Evolutionary conservation across 805 yeast genomes (phyloP).

Genomic region (Ogataea chonburiensis): DNA sequence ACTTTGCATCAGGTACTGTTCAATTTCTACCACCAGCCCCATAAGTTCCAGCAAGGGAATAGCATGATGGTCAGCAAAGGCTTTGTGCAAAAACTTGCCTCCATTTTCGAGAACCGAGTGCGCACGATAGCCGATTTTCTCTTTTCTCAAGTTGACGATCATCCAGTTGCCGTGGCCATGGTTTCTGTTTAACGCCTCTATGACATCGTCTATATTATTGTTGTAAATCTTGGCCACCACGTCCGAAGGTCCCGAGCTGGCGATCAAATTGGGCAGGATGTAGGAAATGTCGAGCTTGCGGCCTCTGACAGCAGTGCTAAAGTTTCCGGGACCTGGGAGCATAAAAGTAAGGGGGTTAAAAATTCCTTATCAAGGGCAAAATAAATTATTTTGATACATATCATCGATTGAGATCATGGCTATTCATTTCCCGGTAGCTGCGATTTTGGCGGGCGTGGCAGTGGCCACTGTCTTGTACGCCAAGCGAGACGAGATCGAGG

Average conservation of each 20-base stretch:
- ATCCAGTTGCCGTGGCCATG: conserved; percentile 62
- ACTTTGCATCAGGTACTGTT: conserved; percentile 38
- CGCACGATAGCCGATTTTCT: conserved; percentile 40
- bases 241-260: conserved; percentile 72
- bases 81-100: conserved; percentile 41
- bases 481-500: conserved; percentile 29
- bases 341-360: conserved; percentile 1
- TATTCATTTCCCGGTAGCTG: conserved; percentile 14
- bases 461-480: conserved; percentile 24
- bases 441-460: conserved; percentile 28
- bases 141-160: conserved; percentile 70
- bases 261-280: conserved; percentile 62
- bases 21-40: conserved; percentile 44
- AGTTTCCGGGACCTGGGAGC: conserved; percentile 4
- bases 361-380: conserved; percentile 8
- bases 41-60: conserved; percentile 60
- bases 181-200: conserved; percentile 42
- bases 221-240: conserved; percentile 46
- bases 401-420: conserved; percentile 7
- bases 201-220: conserved; percentile 51
- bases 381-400: not conserved
- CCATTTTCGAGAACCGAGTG: conserved; percentile 36
- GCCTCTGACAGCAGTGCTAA: conserved; percentile 1
- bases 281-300: conserved; percentile 61
- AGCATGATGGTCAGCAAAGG: conserved; percentile 77